Base-by-base conservation (phyloP, 768 basidiomycete genomes). In the Boletus pseudo-olivaceus region DNA sequence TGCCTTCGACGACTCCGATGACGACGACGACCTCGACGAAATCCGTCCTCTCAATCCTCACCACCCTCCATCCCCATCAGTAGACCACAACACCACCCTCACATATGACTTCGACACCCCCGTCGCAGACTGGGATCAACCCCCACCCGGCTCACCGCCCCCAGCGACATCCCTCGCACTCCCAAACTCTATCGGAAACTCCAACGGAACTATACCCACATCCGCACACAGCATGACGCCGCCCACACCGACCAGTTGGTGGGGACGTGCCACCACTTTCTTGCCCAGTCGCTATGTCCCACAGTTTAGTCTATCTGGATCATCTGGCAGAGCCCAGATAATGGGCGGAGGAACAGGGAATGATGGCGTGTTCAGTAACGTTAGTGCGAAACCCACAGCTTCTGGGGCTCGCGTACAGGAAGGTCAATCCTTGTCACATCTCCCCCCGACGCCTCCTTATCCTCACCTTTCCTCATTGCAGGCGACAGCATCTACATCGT, bases 311-410 rank as follows among this genome's bases (percentile, higher is more conserved):
- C 57, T 62, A 32, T 59, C 75, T 51, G 43, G 75, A 34, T 66
- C 72, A 23, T 78, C 79, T 15, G 71, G 70, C 20, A 52, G 59
- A 45, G 27, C 53, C 6, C 57, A 30, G n/a, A 19, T 51, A 17
- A 67, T 88, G 6, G 89, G 89, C 29, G 82, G 84, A 34, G 90
- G 88, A 8, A 76, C 76, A 11, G 73, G 78, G 46, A 93, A 94
- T 61, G 93, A 95, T 55, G 96, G 95, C 17, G 95, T 98, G 20
- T 98, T 98, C 71, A 88, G 85, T 32, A 98, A 98, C 69, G 83
- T 98, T n/a, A 85, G 84, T 38, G 96, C 96, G 15, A 96, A 97
- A 64, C 88, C 88, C 1, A 54, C 63, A 7, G 76, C 82, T 40
- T 66, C 73, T 17, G 87, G 88, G 20, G 64, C 78, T 27, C 75